Percentiles rank a stretch among this genome's conserved stretches.
These are phyloP conservation scores for Thielaviopsis populi DNA, from an alignment of 2,329 filamentous ascomycete genomes.

Conservation along the genomic window DNA sequence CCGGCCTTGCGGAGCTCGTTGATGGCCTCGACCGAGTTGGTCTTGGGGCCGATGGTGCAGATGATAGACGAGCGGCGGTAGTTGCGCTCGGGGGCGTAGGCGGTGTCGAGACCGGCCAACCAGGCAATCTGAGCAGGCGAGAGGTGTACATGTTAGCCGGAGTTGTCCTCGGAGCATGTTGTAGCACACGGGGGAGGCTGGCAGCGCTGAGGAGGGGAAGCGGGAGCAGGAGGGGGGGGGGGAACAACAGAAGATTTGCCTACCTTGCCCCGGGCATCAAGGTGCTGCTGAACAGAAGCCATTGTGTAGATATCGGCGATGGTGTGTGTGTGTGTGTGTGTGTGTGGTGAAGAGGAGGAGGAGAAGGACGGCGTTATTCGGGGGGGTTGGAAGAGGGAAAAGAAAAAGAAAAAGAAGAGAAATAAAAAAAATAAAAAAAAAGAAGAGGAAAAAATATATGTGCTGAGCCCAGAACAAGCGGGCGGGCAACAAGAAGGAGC, in stretches of 20 bases:
- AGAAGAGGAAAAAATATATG: slow-evolving; percentile 10
- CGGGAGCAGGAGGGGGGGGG: background rate
- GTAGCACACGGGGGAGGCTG: too few relatives aligned
- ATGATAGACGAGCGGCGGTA: slow-evolving; percentile 97
- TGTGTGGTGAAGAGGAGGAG: slow-evolving; percentile 1
- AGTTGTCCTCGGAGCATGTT: background rate
- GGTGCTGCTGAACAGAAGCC: slow-evolving; percentile 66
- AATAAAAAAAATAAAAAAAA: slow-evolving; percentile 7
- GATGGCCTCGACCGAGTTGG: slow-evolving; percentile 93
- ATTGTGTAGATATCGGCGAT: slow-evolving; percentile 25
- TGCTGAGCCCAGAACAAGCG: background rate
- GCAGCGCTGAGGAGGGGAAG: background rate
- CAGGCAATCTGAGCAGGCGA: slow-evolving; percentile 37
- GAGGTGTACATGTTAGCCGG: background rate
- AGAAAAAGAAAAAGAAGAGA: slow-evolving; percentile 15
- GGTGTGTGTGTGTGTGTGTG: slow-evolving; percentile 3
- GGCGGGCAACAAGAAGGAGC: slow-evolving; percentile 1
- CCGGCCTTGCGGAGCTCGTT: slow-evolving; percentile 80
- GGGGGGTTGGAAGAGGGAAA: slow-evolving; percentile 6
- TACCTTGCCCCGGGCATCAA: slow-evolving; percentile 52
- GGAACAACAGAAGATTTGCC: slow-evolving; percentile 12
- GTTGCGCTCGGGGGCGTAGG: slow-evolving; percentile 72
- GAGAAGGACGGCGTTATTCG: slow-evolving; percentile 18
- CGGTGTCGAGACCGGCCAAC: slow-evolving; percentile 66
- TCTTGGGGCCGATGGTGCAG: slow-evolving; percentile 98